phyloP scores from a whole-genome alignment of 441 rosid species.

The Flueggea neowawraea region DNA sequence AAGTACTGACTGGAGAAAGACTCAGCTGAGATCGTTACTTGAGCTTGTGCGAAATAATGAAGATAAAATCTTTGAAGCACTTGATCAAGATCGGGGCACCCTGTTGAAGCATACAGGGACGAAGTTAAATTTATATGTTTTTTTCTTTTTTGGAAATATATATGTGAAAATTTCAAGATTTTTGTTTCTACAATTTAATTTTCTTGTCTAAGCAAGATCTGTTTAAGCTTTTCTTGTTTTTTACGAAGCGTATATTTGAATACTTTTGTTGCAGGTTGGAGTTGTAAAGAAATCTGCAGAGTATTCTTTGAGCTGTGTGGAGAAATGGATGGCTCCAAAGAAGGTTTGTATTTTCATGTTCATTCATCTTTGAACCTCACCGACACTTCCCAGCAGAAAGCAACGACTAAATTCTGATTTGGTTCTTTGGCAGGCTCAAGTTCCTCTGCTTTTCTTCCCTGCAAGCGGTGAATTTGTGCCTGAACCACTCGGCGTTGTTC shows the following conservation, averaged over 20 bases:
- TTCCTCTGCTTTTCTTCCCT: constrained; percentile 63
- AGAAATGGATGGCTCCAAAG: constrained; percentile 70
- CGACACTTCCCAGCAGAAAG: neutral
- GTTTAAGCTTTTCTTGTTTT: neutral
- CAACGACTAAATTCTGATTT: neutral
- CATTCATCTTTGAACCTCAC: neutral
- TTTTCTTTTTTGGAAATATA: neutral
- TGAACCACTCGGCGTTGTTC: constrained; percentile 80
- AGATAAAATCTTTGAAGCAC: constrained; percentile 38
- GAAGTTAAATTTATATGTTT: constrained; percentile 29
- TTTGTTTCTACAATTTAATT: neutral
- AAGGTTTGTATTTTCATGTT: constrained; percentile 34
- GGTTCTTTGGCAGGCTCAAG: constrained; percentile 28
- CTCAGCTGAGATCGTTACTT: constrained; percentile 51
- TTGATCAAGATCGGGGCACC: constrained; percentile 76
- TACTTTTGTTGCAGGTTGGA: constrained; percentile 40
- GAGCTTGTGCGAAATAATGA: constrained; percentile 57
- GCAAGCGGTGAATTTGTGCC: constrained; percentile 55
- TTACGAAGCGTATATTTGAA: neutral
- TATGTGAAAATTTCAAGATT: neutral
- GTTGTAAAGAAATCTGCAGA: constrained; percentile 51
- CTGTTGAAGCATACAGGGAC: constrained; percentile 68
- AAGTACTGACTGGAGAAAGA: constrained; percentile 66
- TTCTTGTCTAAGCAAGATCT: neutral
- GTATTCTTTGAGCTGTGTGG: constrained; percentile 40